Evolutionary conservation across 768 basidiomycete genomes (phyloP), one percentile per base, ranked within the genome.

Genomic region (Myochromella boudieri): DNA sequence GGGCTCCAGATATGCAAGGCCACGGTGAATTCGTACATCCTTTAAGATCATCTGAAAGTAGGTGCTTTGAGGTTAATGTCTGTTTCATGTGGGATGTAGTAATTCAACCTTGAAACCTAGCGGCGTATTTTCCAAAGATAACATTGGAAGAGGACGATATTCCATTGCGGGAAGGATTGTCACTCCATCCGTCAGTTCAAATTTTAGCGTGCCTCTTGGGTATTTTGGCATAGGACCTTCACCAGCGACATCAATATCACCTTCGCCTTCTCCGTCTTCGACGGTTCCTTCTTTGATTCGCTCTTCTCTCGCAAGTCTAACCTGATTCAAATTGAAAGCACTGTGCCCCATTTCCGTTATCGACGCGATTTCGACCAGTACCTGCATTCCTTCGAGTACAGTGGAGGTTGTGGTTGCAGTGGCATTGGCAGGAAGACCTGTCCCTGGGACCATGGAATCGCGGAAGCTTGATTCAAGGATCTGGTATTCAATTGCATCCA

Each of bases 331-430:
- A 42, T 72, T 81, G 58, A 91, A 89, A 0, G 94, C 95, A 54
- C 92, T 92, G 34, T 78, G 69, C 0, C 85, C 90, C 17, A 97
- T 84, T 46, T 97, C 95, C 14, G 82, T 89, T n/a, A 95, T 77
- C 11, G 78, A 73, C 14, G 71, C 66, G 21, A 97, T 77, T 58
- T 97, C 86, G 8, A 94, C 85, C 28, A 91, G 79, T 25, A 89
- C 65, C 1, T 85, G 81, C 5, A 69, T 59, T 0, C 70, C 68
- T 8, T 62, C 57, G 1, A 76, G 61, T 4, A 53, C 55, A 9
- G 58, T 58, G 11, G 59, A 64, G 15, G 75, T 71, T 20, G 67
- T 62, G 6, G 65, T 52, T 8, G 10, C 64, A 6, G 66, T 51
- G 38, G 81, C 58, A 49, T 77, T 57, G 6, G 52, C 55, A 7